A percentile compares a stretch with the other conserved stretches of the same genome.
Evolutionary conservation across 106 monocot genomes (phyloP).

Genomic region (Acanthochlamys bracteata): DNA sequence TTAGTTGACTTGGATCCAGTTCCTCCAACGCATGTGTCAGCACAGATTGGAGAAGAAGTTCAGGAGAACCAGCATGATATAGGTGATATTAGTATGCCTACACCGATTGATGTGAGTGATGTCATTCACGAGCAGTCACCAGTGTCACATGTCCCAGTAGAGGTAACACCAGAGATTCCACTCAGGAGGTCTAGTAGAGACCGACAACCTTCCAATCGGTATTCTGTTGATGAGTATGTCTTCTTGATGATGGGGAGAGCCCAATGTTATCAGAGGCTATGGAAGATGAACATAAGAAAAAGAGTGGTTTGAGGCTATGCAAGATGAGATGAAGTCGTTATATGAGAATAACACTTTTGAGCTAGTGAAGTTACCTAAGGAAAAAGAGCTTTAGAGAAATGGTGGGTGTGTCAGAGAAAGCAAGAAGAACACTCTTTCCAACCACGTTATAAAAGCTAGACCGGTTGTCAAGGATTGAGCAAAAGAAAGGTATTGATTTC

Average conservation of each 20-base stretch:
- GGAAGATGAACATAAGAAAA: not conserved
- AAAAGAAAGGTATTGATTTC: constrained; percentile 3
- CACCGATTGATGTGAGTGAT: not conserved
- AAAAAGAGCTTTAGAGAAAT: not conserved
- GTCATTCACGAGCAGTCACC: not conserved
- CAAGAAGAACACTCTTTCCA: not conserved
- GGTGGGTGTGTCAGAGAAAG: not conserved
- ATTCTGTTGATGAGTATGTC: too few species aligned
- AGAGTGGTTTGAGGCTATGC: not conserved
- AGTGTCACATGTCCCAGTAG: not conserved
- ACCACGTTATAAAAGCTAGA: not conserved
- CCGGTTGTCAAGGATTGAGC: not conserved
- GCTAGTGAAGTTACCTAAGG: not conserved
- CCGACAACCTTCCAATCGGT: too few species aligned
- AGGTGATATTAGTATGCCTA: not conserved
- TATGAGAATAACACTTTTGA: constrained; percentile 1
- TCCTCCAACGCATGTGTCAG: too few species aligned
- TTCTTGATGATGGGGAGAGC: constrained; percentile 3
- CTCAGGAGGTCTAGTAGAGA: not conserved
- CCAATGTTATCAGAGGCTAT: not conserved
- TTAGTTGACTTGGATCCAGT: too few species aligned
- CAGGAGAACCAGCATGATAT: too few species aligned
- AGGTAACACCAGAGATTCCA: not conserved
- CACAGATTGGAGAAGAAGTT: too few species aligned
- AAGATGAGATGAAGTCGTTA: too few species aligned